Percentiles rank a stretch among this genome's conserved stretches.
phyloP scores from a whole-genome alignment of 306 rosid species.

The Mimosa pudica region DNA sequence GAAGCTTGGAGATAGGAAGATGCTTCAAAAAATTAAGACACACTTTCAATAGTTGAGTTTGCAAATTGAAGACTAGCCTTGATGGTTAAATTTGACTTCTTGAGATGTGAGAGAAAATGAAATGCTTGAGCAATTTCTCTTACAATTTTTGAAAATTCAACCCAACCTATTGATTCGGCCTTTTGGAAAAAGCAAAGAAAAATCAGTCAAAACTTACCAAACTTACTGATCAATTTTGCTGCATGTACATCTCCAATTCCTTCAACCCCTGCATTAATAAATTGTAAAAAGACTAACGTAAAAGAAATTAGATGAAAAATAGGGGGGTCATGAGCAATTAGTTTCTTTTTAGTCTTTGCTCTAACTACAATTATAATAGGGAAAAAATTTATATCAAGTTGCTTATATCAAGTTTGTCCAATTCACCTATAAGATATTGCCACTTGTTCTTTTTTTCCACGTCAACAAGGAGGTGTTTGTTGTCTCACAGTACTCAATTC shows the following conservation, averaged over 20 bases:
- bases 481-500: too few species aligned
- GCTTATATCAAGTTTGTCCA: too few species aligned
- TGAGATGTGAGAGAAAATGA: conserved; percentile 23
- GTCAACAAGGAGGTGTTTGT: too few species aligned
- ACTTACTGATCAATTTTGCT: conserved; percentile 72
- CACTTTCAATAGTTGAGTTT: conserved; percentile 13
- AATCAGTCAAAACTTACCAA: conserved; percentile 55
- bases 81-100: conserved; percentile 25
- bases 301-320: not conserved
- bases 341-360: not conserved
- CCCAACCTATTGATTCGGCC: not conserved
- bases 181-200: conserved; percentile 19
- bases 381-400: too few species aligned
- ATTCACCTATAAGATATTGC: too few species aligned
- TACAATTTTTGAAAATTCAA: conserved; percentile 24
- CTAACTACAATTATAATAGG: not conserved
- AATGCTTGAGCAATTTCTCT: conserved; percentile 26
- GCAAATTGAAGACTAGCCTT: conserved; percentile 13
- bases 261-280: conserved; percentile 70
- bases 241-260: conserved; percentile 94
- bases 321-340: not conserved
- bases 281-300: conserved; percentile 26
- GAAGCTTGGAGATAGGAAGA: not conserved
- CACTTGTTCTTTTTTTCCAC: too few species aligned
- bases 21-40: conserved; percentile 3